These are phyloP conservation scores for Metschnikowia lunata DNA, from an alignment of 805 yeast genomes.

Conservation along the genomic window DNA sequence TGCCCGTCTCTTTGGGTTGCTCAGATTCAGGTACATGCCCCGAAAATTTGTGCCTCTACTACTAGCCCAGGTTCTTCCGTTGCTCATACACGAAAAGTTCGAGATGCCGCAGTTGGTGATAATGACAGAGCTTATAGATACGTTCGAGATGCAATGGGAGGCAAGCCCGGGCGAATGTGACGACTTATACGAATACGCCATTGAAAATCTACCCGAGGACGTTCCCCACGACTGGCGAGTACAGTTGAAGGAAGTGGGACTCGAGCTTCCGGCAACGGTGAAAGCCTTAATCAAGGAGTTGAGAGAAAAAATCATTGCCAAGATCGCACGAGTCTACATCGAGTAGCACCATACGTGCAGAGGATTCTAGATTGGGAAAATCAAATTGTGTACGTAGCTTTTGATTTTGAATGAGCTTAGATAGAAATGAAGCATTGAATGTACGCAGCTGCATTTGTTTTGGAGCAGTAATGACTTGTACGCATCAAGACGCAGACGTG, in stretches of 20 bases:
- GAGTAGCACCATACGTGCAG: constrained; percentile 3
- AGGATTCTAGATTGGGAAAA: constrained; percentile 8
- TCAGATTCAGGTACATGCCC: constrained; percentile 43
- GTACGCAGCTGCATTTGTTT: constrained; percentile 1
- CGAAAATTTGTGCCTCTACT: constrained; percentile 46
- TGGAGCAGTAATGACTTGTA: too few relatives aligned
- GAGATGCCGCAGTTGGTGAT: constrained; percentile 19
- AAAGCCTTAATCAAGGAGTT: constrained; percentile 23
- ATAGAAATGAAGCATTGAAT: constrained; percentile 13
- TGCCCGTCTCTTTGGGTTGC: constrained; percentile 47
- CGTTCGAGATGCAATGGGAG: constrained; percentile 24
- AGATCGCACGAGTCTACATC: constrained; percentile 34
- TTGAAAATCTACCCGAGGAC: constrained; percentile 19
- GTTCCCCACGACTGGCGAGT: constrained; percentile 36
- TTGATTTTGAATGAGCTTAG: constrained; percentile 11
- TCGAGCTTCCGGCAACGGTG: constrained; percentile 24
- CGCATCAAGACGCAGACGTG: too few relatives aligned
- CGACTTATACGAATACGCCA: constrained; percentile 28
- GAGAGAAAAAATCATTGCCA: constrained; percentile 30
- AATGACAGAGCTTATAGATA: constrained; percentile 36
- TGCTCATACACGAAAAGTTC: constrained; percentile 21
- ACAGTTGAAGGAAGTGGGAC: constrained; percentile 14
- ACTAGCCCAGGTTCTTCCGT: constrained; percentile 45
- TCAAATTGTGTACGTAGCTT: constrained; percentile 6
- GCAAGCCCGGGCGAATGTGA: constrained; percentile 29